phyloP scores from a whole-genome alignment of 2,329 filamentous ascomycete genomes.

The Juglanconis sp. region DNA sequence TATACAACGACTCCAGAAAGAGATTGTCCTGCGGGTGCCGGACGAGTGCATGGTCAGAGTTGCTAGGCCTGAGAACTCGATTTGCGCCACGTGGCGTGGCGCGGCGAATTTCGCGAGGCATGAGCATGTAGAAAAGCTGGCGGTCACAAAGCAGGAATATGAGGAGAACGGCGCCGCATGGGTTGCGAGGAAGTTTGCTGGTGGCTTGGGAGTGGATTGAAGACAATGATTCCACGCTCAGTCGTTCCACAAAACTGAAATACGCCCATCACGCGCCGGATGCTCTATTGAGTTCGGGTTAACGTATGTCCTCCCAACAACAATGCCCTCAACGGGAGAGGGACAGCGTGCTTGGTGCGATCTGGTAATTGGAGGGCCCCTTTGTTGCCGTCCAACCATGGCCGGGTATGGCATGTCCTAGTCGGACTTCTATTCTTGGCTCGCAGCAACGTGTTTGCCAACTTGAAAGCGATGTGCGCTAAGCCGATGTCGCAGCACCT shows the following conservation, averaged over 20 bases:
- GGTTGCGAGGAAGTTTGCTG: conserved; percentile 68
- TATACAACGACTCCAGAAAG: conserved; percentile 71
- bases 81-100: conserved; percentile 81
- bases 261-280: no score
- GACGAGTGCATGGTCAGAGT: conserved; percentile 77
- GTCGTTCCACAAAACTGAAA: no score
- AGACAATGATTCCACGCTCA: no score
- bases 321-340: no score
- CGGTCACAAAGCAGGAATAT: conserved; percentile 87
- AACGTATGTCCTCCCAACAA: no score
- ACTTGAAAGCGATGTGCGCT: background rate
- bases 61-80: conserved; percentile 65
- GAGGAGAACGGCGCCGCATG: conserved; percentile 77
- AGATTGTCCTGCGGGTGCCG: conserved; percentile 68
- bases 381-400: background rate
- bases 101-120: conserved; percentile 75
- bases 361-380: no score
- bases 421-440: background rate
- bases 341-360: no score
- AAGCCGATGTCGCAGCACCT: background rate
- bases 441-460: background rate
- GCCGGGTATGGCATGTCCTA: no score
- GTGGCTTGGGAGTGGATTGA: conserved; percentile 30
- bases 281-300: no score
- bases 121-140: conserved; percentile 61